Conservation (phyloP, 805 yeast genomes). For the Pichia kluyveri region DNA sequence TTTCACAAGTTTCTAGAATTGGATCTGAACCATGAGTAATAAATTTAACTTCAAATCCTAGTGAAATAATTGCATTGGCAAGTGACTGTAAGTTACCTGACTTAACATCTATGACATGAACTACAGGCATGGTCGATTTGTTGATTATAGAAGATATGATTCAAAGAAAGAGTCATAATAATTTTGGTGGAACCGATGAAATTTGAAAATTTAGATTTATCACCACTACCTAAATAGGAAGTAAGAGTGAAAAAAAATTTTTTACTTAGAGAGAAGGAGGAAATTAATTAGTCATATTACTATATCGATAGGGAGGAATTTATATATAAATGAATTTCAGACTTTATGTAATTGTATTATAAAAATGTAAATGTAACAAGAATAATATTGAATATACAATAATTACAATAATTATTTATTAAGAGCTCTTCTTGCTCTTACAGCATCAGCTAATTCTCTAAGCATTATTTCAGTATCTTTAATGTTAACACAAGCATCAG, state of each 20-base stretch:
- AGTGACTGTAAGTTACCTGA: conserved; percentile 91
- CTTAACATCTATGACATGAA: conserved; percentile 84
- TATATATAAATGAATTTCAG: no score
- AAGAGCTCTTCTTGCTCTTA: conserved; percentile 61
- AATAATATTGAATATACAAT: background rate
- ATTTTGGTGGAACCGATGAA: no score
- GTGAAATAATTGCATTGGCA: conserved; percentile 69
- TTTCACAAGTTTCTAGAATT: conserved; percentile 34
- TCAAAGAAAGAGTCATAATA: no score
- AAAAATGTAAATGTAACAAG: no score
- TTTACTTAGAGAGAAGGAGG: no score
- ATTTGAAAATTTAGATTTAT: background rate
- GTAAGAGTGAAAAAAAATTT: no score
- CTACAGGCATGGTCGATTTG: conserved; percentile 17
- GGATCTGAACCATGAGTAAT: conserved; percentile 54
- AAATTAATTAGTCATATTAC: no score
- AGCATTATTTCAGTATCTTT: conserved; percentile 80
- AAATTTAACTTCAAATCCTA: conserved; percentile 63
- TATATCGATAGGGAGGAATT: no score
- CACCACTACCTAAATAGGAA: no score
- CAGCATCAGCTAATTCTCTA: conserved; percentile 71
- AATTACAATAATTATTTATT: conserved; percentile 3
- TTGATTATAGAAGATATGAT: background rate
- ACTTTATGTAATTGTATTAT: no score
- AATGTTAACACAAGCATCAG: conserved; percentile 95